Evolutionary conservation across 2,329 filamentous ascomycete species (phyloP), one percentile per base, ranked within the genome.

Genomic region (Sarocladiaceae sp.): DNA sequence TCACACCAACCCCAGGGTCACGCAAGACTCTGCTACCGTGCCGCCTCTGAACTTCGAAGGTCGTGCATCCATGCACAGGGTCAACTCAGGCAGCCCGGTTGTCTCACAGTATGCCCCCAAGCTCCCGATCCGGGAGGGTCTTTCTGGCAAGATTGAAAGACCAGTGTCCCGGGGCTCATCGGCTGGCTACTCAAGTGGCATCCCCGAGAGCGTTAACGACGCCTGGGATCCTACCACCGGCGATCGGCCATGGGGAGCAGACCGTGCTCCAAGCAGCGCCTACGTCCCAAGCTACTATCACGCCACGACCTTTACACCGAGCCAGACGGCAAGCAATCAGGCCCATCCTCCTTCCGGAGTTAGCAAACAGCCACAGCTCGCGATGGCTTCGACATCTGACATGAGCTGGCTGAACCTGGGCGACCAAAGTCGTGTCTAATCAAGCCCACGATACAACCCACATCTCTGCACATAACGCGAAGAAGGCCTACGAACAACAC

Each of bases 341-440:
- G 19, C 6, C 10, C 26, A 33, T 11, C 53, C 59, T 15, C 54
- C 58, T 31, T 55, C 58, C 6, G 63, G 62, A 33, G 58, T 72
- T 46, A 74, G 67, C 56, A 63, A 61, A 43, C 72, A 75, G 51
- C 72, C 72, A 15, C 74, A 74, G 53, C 65, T 77, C 23, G 61
- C 66, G 18, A 71, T 66, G 62, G 68, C 74, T 39, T 60, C 69
- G 20, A 68, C 67, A 6, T 72, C 74, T 11, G 85, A 89, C 60
- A 86, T 89, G 82, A 87, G 83, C 63, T 90, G 85, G 85, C 65
- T 90, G 50, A 88, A 89, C 56, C 70, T 89, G 15, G 81, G 80
- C 37, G 74, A 75, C 29, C 57, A 60, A 29, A 50, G 55, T 33
- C 58, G 55, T 41, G n/a, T 15, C 13, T 41, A 13, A 41, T n/a